Percentiles rank a stretch among this genome's conserved stretches.
Conservation (phyloP, 306 rosid genomes). For the peach (Prunus persica) region Prunus_persica_NCBIv2 NC_034010.1:28301501-28302000, state of each 20-base stretch:
- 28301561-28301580: too few species aligned
- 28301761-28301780: not conserved
- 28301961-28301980: too few species aligned
- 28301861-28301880: not conserved
- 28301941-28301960: too few species aligned
- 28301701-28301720: not conserved
- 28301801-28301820: not conserved
- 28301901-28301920: not conserved
- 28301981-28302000: not conserved
- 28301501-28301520: not conserved
- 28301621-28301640: too few species aligned
- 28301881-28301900: not conserved
- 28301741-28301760: not conserved
- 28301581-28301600: too few species aligned
- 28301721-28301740: not conserved
- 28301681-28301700: too few species aligned
- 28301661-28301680: too few species aligned
- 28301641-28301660: too few species aligned
- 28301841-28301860: not conserved
- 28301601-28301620: too few species aligned
- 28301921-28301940: not conserved
- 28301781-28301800: slow-evolving; percentile 3
- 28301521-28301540: not conserved
- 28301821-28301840: not conserved
- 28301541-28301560: not conserved